phyloP scores from a whole-genome alignment of 805 yeast species.

The Candida methanosorbosa region DNA sequence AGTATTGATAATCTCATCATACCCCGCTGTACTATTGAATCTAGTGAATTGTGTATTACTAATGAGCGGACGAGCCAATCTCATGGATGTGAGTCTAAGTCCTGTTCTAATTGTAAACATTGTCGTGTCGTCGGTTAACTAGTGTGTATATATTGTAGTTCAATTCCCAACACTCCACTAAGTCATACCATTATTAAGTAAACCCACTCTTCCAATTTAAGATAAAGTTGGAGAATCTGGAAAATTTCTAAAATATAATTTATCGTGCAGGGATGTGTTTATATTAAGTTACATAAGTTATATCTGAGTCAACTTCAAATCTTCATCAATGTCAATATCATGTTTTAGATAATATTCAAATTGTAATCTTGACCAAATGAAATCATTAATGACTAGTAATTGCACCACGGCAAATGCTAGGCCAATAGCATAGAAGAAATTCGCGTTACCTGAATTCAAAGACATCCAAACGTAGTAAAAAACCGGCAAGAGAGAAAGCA shows the following conservation, averaged over 20 bases:
- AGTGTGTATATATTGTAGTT: too few species aligned
- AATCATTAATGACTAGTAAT: slow-evolving; percentile 60
- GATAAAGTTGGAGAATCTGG: too few species aligned
- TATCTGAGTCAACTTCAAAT: slow-evolving; percentile 43
- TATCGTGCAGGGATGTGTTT: too few species aligned
- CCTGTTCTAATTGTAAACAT: too few species aligned
- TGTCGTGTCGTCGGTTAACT: too few species aligned
- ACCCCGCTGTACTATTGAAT: slow-evolving; percentile 19
- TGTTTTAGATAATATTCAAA: slow-evolving; percentile 44
- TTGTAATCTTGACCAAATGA: slow-evolving; percentile 72
- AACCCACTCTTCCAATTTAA: too few species aligned
- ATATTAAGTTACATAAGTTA: slow-evolving; percentile 9
- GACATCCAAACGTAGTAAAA: slow-evolving; percentile 94
- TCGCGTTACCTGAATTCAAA: slow-evolving; percentile 90
- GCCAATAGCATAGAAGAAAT: slow-evolving; percentile 92
- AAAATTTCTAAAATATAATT: too few species aligned
- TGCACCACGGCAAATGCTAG: slow-evolving; percentile 69
- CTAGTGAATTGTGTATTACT: too few species aligned
- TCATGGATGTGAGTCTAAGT: too few species aligned
- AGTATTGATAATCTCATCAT: slow-evolving; percentile 15
- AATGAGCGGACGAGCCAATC: too few species aligned
- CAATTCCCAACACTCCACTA: too few species aligned
- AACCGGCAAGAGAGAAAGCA: slow-evolving; percentile 65
- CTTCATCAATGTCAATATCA: slow-evolving; percentile 30
- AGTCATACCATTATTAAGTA: too few species aligned